phyloP scores from a whole-genome alignment of 768 basidiomycete genomes.

The Tephrocybe sp. region DNA sequence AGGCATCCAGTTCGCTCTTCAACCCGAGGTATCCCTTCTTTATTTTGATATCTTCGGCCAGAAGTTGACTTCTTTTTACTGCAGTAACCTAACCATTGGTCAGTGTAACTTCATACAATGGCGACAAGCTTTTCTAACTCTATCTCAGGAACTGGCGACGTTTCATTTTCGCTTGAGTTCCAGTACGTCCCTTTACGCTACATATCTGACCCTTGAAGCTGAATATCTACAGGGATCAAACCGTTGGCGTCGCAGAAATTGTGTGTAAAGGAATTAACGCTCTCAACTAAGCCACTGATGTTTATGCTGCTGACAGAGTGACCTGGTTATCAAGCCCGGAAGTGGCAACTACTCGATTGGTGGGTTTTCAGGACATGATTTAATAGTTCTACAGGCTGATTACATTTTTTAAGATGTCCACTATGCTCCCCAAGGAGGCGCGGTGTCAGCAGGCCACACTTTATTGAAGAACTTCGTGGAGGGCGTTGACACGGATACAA shows the following conservation, averaged over 20 bases:
- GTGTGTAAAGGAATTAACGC: conserved; percentile 27
- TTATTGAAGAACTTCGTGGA: conserved; percentile 70
- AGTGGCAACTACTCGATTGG: conserved; percentile 54
- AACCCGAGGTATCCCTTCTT: conserved; percentile 54
- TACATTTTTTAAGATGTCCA: conserved; percentile 45
- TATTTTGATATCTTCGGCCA: conserved; percentile 18
- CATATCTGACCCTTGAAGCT: neutral
- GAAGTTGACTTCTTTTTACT: conserved; percentile 11
- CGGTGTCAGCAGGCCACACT: conserved; percentile 48
- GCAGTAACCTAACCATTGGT: conserved; percentile 43
- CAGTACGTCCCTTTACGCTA: conserved; percentile 33
- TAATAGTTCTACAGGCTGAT: neutral
- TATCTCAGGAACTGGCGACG: conserved; percentile 58
- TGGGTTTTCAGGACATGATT: conserved; percentile 17
- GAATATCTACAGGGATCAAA: conserved; percentile 36
- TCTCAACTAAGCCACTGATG: neutral
- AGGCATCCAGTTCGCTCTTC: conserved; percentile 54
- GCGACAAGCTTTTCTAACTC: conserved; percentile 10
- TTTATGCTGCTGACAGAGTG: conserved; percentile 31
- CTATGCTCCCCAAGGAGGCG: conserved; percentile 55
- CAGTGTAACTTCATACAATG: conserved; percentile 11
- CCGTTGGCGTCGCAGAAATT: conserved; percentile 58
- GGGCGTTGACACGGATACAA: conserved; percentile 52
- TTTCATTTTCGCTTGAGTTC: conserved; percentile 58
- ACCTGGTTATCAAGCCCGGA: conserved; percentile 60